Base-by-base conservation (phyloP, 2,329 filamentous ascomycete species). In the Pseudogymnoascus sp. region DNA sequence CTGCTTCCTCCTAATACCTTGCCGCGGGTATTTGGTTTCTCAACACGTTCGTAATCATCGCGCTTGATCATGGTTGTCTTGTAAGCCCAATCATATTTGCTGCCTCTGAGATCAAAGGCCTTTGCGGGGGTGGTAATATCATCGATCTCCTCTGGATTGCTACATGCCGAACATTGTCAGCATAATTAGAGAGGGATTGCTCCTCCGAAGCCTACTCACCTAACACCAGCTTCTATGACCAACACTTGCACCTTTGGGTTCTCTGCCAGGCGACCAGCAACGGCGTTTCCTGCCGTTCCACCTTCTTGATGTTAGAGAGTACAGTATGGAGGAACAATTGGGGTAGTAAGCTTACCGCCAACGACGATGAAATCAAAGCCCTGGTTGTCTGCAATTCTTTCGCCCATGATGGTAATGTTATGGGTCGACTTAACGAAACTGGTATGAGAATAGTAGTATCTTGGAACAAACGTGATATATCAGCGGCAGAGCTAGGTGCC, bases 11-110 rank as follows among this genome's bases (percentile, higher is more conserved):
- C 75, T 0, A 77, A 69, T 1, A 72, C 66, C 62, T 75, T 75
- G 2, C 76, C 76, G 18, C 75, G 71, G 7, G 75, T 85, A 69
- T 87, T 86, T 53, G 83, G 84, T 75, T 86, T 86, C 70, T 87
- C 84, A 40, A 86, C 75, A 12, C 84, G 81, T 59, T 81, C 80
- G 69, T 86, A 87, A 68, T 87, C 83, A 9, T 77, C 75, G 1
- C 83, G 78, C 62, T 84, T 78, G 69, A 87, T 79, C 74, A 87
- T 80, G 28, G 82, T 85, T 1, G 82, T 83, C 75, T 87, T 86
- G 73, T 85, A 87, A 0, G 75, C 75, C 82, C 82, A 86, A 71
- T 87, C 84, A 65, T 84, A 78, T 68, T 84, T 73, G 69, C 80
- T 82, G 40, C 77, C 78, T 12, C 83, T 79, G 0, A 86, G 78